phyloP scores from a whole-genome alignment of 1,139 yeast species.

The Geotrichum europaeum region DNA sequence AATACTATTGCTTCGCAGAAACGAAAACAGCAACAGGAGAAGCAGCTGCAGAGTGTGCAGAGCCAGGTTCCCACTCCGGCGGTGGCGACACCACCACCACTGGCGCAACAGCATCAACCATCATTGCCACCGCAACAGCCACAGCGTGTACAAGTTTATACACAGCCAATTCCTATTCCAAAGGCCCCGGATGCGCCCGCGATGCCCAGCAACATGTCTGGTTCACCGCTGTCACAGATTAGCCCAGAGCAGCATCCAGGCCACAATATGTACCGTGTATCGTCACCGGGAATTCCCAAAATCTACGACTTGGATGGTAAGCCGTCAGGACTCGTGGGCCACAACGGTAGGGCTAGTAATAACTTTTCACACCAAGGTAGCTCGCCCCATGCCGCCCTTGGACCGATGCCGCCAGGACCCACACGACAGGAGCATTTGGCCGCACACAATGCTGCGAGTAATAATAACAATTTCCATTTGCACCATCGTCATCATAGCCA shows the following conservation, averaged over 20 bases:
- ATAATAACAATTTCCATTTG: not conserved
- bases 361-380: not conserved
- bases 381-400: not conserved
- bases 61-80: not conserved
- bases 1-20: not conserved
- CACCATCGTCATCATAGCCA: not conserved
- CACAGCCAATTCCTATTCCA: not conserved
- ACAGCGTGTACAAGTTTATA: not conserved
- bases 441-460: not conserved
- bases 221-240: not conserved
- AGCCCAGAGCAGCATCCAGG: not conserved
- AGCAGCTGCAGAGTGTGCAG: not conserved
- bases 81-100: not conserved
- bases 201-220: not conserved
- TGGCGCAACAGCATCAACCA: not conserved
- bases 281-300: not conserved
- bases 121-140: not conserved
- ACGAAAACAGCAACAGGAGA: not conserved
- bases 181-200: not conserved
- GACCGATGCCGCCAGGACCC: not conserved
- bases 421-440: not conserved
- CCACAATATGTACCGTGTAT: not conserved
- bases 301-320: not conserved
- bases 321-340: not conserved
- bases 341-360: not conserved